Percentiles rank a stretch among this genome's conserved stretches.
These are phyloP conservation scores for Arthrinium puccinioides DNA, from an alignment of 2,329 filamentous ascomycete genomes.

Conservation along the genomic window DNA sequence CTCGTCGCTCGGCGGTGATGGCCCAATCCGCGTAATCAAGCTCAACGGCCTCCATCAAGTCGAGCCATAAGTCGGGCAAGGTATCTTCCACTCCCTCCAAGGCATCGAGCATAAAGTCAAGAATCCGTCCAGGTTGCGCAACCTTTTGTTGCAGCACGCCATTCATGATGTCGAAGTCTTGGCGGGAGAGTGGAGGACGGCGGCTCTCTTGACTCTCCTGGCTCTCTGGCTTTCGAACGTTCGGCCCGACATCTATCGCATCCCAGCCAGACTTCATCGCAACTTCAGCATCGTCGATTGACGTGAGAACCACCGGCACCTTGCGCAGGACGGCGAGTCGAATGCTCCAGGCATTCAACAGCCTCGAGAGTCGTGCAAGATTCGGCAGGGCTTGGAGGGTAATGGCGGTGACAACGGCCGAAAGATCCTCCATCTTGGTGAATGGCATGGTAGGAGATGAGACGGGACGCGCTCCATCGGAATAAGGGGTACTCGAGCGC, in stretches of 20 bases:
- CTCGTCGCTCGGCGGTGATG: conserved; percentile 64
- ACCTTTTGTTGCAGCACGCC: conserved; percentile 62
- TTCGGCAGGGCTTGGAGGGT: conserved; percentile 83
- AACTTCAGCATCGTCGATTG: conserved; percentile 58
- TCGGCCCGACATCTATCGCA: conserved; percentile 35
- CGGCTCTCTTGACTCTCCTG: conserved; percentile 1
- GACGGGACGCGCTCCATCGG: conserved; percentile 33
- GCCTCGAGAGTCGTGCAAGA: conserved; percentile 61
- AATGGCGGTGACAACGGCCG: conserved; percentile 83
- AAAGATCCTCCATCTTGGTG: conserved; percentile 78
- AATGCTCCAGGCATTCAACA: conserved; percentile 73
- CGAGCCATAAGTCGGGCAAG: conserved; percentile 80
- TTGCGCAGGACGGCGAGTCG: conserved; percentile 69
- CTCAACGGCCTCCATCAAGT: conserved; percentile 76
- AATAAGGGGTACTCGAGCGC: conserved; percentile 39
- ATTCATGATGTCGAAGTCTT: conserved; percentile 52
- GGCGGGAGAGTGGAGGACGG: conserved; percentile 26
- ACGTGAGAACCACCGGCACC: conserved; percentile 60
- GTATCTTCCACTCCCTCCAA: conserved; percentile 80
- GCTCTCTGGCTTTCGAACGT: background rate
- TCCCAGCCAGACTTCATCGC: conserved; percentile 62
- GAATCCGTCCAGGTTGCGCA: conserved; percentile 57
- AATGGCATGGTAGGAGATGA: conserved; percentile 44
- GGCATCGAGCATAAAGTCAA: conserved; percentile 82
- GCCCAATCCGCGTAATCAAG: conserved; percentile 74